Conservation (phyloP, 1,284 basidiomycete genomes). For the Uromyces viciae-fabae region DNA sequence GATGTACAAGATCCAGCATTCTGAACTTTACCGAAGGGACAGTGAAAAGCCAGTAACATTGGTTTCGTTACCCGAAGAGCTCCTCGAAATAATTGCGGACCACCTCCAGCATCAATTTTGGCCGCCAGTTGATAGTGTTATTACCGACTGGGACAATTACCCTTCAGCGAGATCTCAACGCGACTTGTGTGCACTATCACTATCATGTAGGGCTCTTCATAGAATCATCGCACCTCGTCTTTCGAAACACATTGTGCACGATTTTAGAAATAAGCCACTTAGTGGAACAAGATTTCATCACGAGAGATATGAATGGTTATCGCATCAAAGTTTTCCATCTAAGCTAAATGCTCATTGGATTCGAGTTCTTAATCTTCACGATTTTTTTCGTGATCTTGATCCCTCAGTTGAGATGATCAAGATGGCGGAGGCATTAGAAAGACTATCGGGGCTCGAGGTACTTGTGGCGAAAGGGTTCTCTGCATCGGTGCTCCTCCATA, state of each 20-base stretch:
- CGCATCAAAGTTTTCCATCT: background rate
- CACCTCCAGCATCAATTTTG: constrained; percentile 4
- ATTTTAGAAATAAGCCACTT: background rate
- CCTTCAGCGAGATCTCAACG: constrained; percentile 22
- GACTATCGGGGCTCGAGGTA: constrained; percentile 19
- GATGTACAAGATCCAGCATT: too few relatives aligned
- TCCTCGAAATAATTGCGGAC: constrained; percentile 4
- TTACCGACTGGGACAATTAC: constrained; percentile 34
- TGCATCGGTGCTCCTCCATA: constrained; percentile 29
- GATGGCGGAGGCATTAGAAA: constrained; percentile 6
- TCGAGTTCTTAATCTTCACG: constrained; percentile 28
- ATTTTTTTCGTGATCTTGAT: constrained; percentile 17
- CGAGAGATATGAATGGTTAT: constrained; percentile 22
- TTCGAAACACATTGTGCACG: constrained; percentile 2
- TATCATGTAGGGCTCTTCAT: constrained; percentile 11
- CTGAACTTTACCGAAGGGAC: too few relatives aligned
- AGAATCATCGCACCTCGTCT: constrained; percentile 11
- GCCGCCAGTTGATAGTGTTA: constrained; percentile 26
- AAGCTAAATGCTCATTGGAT: background rate
- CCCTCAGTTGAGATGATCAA: background rate
- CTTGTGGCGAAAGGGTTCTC: constrained; percentile 25
- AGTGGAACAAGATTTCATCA: background rate
- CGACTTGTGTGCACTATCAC: constrained; percentile 12
- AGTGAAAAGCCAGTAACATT: background rate
- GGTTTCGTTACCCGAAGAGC: constrained; percentile 12